Evolutionary conservation across 805 yeast species (phyloP).

Genomic region (Cephaloascus fragrans): DNA sequence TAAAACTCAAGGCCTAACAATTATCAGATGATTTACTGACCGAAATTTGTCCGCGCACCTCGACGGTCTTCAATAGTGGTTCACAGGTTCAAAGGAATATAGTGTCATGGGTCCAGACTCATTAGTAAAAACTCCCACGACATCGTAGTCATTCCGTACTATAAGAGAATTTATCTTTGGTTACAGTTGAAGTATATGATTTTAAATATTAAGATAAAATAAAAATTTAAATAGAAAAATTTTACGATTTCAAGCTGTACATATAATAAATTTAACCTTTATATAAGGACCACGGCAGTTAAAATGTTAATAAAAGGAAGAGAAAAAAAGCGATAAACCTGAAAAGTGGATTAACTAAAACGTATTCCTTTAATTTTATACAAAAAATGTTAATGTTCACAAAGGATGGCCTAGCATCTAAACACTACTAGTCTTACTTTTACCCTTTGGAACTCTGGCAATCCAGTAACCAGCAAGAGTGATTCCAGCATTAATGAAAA

Average conservation of each 20-base stretch:
- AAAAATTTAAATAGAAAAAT: too few relatives aligned
- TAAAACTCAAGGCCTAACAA: neutral
- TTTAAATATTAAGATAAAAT: too few relatives aligned
- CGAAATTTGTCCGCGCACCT: too few relatives aligned
- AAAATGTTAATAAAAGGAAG: neutral
- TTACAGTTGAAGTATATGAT: too few relatives aligned
- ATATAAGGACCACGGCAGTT: neutral
- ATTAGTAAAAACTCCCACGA: too few relatives aligned
- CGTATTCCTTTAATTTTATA: neutral
- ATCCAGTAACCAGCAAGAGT: constrained; percentile 41
- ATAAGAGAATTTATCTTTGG: too few relatives aligned
- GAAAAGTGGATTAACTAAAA: neutral
- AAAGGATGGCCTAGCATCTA: neutral
- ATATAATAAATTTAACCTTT: too few relatives aligned
- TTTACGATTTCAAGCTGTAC: neutral
- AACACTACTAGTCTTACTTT: constrained; percentile 10
- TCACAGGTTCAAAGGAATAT: too few relatives aligned
- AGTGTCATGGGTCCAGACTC: too few relatives aligned
- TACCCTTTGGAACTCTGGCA: constrained; percentile 67
- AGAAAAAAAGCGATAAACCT: neutral
- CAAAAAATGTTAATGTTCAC: neutral
- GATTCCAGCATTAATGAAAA: constrained; percentile 9
- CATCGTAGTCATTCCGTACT: too few relatives aligned
- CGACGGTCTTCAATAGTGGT: too few relatives aligned
- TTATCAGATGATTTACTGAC: neutral